Evolutionary conservation across 148 eudicot genomes (phyloP).

Genomic region (Hydrangea macrophylla): DNA sequence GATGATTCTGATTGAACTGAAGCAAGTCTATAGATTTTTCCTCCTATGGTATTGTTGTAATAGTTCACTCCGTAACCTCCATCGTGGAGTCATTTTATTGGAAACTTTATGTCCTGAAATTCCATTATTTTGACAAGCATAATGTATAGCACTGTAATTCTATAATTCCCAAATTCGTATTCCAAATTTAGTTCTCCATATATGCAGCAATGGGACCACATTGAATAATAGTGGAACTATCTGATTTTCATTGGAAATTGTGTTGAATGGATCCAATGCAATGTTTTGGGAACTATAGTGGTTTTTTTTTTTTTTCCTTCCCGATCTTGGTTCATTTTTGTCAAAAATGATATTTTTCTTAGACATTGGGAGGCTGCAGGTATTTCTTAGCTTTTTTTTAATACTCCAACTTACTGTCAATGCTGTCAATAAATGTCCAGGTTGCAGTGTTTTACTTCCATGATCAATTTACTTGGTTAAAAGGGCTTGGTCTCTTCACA

Average conservation of each 20-base stretch:
- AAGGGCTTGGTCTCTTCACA: constrained; percentile 74
- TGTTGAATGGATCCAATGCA: not conserved
- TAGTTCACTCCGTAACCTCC: no score
- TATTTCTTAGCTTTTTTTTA: not conserved
- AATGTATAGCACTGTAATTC: no score
- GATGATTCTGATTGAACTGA: no score
- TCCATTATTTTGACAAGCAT: no score
- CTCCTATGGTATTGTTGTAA: no score
- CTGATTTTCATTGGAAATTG: not conserved
- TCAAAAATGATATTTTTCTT: not conserved
- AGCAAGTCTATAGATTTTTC: no score
- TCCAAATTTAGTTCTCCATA: no score
- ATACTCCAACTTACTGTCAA: not conserved
- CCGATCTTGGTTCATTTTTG: not conserved
- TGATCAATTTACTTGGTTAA: constrained; percentile 92
- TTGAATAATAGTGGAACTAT: no score
- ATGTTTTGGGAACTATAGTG: not conserved
- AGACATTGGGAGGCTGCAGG: not conserved
- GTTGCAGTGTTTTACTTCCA: constrained; percentile 98
- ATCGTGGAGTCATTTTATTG: no score
- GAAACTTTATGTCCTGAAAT: no score
- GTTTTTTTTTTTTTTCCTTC: not conserved
- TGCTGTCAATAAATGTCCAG: constrained; percentile 45
- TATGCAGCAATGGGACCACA: no score
- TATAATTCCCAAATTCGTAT: no score